Evolutionary conservation across 352 stramenopile species (phyloP).

Genomic region (Pythium phragmitis): DNA sequence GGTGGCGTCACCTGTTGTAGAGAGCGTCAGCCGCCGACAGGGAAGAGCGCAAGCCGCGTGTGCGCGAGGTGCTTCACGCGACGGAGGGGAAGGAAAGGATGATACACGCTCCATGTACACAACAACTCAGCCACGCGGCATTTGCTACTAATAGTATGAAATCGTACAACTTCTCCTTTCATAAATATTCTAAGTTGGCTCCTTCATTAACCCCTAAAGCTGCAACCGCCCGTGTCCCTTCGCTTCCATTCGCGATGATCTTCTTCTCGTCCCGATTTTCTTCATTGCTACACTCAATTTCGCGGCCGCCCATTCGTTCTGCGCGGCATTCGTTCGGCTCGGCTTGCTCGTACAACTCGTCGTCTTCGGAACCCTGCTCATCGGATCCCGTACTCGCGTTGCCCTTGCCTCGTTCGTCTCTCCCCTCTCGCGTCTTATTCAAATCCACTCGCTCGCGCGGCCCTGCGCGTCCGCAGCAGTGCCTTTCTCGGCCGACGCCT

Average conservation of each 20-base stretch:
- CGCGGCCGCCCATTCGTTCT: background rate
- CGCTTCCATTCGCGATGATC: background rate
- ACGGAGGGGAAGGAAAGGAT: background rate
- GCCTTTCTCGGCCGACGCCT: constrained; percentile 17
- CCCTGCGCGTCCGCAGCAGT: background rate
- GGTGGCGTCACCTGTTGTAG: too few relatives aligned
- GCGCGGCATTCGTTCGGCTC: background rate
- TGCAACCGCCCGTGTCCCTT: background rate
- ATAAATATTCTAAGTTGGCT: constrained; percentile 29
- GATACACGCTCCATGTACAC: background rate
- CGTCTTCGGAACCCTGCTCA: constrained; percentile 3
- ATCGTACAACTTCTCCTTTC: constrained; percentile 15
- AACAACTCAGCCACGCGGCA: background rate
- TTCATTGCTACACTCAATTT: background rate
- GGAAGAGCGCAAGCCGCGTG: too few relatives aligned
- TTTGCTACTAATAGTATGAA: constrained; percentile 3
- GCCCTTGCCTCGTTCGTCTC: background rate
- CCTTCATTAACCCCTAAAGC: constrained; percentile 6
- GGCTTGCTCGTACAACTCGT: background rate
- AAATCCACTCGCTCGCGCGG: constrained; percentile 31
- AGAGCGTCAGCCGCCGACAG: too few relatives aligned
- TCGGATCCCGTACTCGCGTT: background rate
- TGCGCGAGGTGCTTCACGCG: too few relatives aligned
- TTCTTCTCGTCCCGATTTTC: background rate
- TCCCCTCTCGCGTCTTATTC: constrained; percentile 1